Evolutionary conservation across 2,329 filamentous ascomycete genomes (phyloP).

Genomic region (Magnaporthales sp.): DNA sequence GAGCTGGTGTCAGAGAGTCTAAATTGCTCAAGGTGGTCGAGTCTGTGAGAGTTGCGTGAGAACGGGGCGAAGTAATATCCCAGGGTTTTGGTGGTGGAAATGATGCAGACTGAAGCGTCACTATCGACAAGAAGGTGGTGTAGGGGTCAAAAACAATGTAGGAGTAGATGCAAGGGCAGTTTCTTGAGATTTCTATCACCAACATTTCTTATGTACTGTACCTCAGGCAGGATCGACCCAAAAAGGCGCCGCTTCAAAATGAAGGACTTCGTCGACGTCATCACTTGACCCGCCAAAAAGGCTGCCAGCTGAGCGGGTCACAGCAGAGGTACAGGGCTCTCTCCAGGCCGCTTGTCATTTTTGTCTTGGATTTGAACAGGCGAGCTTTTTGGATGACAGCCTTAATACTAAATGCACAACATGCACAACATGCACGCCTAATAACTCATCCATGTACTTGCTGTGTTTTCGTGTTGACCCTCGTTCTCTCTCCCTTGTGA

Average conservation of each 20-base stretch:
- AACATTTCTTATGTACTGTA: neutral
- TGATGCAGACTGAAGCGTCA: neutral
- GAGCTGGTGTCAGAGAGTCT: neutral
- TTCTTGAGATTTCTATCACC: neutral
- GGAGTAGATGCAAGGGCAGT: neutral
- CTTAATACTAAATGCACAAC: neutral
- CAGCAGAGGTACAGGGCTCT: neutral
- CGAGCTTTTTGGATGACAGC: neutral
- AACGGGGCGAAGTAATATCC: neutral
- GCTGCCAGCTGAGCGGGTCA: neutral
- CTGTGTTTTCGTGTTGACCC: neutral
- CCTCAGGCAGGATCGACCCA: neutral
- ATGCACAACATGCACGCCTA: too few species aligned
- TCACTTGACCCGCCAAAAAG: neutral
- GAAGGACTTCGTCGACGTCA: neutral
- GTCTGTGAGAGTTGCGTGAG: neutral
- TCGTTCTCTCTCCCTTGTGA: neutral
- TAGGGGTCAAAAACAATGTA: neutral
- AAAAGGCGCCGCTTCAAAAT: neutral
- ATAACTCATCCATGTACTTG: too few species aligned
- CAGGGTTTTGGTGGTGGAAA: neutral
- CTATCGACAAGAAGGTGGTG: neutral
- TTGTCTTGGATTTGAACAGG: neutral
- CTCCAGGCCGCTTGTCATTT: neutral
- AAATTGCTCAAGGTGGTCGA: neutral